Base-by-base conservation (phyloP, 1,284 basidiomycete genomes). In the Papiliotrema flavescens region DNA sequence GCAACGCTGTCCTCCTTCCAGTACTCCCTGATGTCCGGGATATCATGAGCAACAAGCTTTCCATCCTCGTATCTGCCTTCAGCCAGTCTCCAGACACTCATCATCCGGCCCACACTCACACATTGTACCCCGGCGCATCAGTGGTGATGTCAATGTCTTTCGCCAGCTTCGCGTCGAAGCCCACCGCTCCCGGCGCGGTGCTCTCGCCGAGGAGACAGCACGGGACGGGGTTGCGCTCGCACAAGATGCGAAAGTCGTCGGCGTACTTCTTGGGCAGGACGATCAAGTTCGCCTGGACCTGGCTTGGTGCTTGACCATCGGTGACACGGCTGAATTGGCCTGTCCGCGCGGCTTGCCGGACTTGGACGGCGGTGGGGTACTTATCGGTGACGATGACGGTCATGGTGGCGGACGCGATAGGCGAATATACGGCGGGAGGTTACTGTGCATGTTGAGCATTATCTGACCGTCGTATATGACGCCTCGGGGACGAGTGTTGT, bases 271-370 rank as follows among this genome's bases (percentile, higher is more conserved):
- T 3, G 1, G 66, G 68, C 7, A 74, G 43, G 53, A 71, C 55
- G 45, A 74, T 45, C 13, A 74, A 53, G 59, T 74, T 74, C 14
- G 64, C 67, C 45, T 74, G 71, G 3, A 69, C 64, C 61, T 71
- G 53, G 3, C 57, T 60, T 0, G 65, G 59, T 34, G 55, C 54
- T 14, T 49, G 35, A 8, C 66, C 66, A 0, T 64, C 41, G 0
- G 66, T 67, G 22, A 15, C 20, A 20, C 22, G 40, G 43, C 1
- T 50, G 28, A 46, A 32, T 19, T 26, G 23, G 11, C 46, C 32
- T 2, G 26, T 24, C 28, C 52, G 34, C 24, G 45, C 47, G 9
- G 46, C 49, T 20, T 48, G 19, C 7, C 52, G 52, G 22, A 53
- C 52, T 2, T 35, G 19, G n/a, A 13, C 34, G 34, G 51, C 23